A percentile compares a stretch with the other conserved stretches of the same genome.
Evolutionary conservation across 2,329 filamentous ascomycete genomes (phyloP).

Genomic region (Thermothelomyces thermophilus): DNA sequence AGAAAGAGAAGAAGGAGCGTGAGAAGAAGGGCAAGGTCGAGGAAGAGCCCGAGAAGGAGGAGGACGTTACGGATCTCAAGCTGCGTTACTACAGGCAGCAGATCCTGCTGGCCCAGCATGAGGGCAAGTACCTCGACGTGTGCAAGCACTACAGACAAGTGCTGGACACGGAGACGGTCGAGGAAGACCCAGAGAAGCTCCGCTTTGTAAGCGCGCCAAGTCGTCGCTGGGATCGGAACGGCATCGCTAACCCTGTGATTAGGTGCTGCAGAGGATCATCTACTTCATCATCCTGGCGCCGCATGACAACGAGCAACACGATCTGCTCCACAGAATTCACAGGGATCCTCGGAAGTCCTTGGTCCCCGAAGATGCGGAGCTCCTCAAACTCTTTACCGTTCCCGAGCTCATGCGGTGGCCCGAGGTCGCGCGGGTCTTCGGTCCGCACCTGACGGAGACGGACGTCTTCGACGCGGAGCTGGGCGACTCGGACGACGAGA

Average conservation of each 20-base stretch:
- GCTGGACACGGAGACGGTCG: constrained; percentile 89
- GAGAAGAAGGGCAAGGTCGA: constrained; percentile 73
- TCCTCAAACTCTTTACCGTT: constrained; percentile 91
- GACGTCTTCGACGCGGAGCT: constrained; percentile 76
- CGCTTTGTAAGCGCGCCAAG: constrained; percentile 59
- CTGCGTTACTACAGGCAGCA: constrained; percentile 96
- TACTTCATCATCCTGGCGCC: constrained; percentile 96
- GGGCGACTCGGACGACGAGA: constrained; percentile 63
- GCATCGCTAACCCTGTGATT: constrained; percentile 13
- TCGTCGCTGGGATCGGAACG: too few relatives aligned
- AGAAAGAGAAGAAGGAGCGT: constrained; percentile 82
- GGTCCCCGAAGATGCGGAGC: constrained; percentile 71
- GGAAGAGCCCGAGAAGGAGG: constrained; percentile 69
- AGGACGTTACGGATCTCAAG: constrained; percentile 95
- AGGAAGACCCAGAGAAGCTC: constrained; percentile 80
- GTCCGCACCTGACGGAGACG: constrained; percentile 76
- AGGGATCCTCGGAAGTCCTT: constrained; percentile 74
- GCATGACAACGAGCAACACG: constrained; percentile 97
- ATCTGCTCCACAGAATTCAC: constrained; percentile 88
- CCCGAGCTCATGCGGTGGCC: constrained; percentile 99
- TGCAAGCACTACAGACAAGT: constrained; percentile 99
- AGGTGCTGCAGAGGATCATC: constrained; percentile 90
- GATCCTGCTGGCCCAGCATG: constrained; percentile 90
- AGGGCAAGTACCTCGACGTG: constrained; percentile 92
- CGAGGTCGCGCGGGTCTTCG: constrained; percentile 81